These are phyloP conservation scores for Anisodus tanguticus DNA, from an alignment of 257 asterid genomes.

Conservation along the genomic window DNA sequence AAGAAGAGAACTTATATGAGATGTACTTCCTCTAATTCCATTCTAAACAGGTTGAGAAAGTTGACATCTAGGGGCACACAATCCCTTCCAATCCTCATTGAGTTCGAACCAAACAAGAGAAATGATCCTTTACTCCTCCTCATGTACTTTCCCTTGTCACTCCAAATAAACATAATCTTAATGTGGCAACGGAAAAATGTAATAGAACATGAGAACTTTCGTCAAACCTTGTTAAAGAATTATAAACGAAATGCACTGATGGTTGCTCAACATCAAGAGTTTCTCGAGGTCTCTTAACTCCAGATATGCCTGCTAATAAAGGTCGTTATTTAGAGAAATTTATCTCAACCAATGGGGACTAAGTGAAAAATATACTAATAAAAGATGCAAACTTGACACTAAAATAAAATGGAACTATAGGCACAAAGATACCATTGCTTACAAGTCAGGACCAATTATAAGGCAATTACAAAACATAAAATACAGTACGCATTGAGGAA, in stretches of 20 bases:
- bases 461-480: slow-evolving; percentile 4
- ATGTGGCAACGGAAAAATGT: not conserved
- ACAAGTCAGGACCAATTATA: not conserved
- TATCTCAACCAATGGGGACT: slow-evolving; percentile 1
- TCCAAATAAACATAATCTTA: slow-evolving; percentile 9
- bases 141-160: slow-evolving; percentile 1
- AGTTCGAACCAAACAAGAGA: not conserved
- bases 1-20: slow-evolving; percentile 24
- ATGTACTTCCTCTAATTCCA: not conserved
- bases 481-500: not conserved
- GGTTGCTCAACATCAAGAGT: slow-evolving; percentile 69
- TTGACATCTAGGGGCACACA: slow-evolving; percentile 5
- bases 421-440: slow-evolving; percentile 2
- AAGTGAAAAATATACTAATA: slow-evolving; percentile 23
- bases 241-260: slow-evolving; percentile 74
- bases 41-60: not conserved
- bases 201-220: slow-evolving; percentile 28
- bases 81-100: not conserved
- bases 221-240: slow-evolving; percentile 73
- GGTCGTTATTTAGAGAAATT: not conserved
- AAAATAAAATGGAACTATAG: not conserved
- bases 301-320: slow-evolving; percentile 57
- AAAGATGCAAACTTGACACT: not conserved
- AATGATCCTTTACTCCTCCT: too few relatives aligned
- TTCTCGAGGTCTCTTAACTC: slow-evolving; percentile 80